These are phyloP conservation scores for Eucalyptus globulus DNA, from an alignment of 345 rosid genomes.

Conservation along the genomic window DNA sequence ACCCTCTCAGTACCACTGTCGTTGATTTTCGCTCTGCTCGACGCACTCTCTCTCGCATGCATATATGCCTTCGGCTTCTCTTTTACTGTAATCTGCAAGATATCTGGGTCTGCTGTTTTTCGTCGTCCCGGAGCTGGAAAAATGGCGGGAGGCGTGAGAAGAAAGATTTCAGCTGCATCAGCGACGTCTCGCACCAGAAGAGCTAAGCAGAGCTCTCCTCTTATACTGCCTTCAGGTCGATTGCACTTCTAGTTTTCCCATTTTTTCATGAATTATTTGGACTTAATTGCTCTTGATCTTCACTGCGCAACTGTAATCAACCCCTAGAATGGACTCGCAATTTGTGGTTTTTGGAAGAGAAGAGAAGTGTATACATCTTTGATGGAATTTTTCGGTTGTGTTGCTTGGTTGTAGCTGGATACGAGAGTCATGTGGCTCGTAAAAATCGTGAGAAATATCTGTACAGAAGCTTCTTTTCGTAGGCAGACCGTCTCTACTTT, in stretches of 20 bases:
- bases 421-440: background rate
- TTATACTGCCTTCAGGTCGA: constrained; percentile 30
- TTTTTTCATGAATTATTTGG: background rate
- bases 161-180: constrained; percentile 43
- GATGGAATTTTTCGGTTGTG: background rate
- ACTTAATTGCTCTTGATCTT: background rate
- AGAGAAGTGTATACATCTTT: background rate
- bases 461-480: background rate
- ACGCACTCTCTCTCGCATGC: background rate
- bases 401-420: background rate
- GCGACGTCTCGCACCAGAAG: constrained; percentile 48
- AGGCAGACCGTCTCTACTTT: background rate
- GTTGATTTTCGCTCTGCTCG: background rate
- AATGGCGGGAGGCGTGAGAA: constrained; percentile 14
- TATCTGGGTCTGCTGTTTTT: background rate
- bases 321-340: background rate
- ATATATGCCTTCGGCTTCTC: background rate
- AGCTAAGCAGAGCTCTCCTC: constrained; percentile 14
- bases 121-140: background rate
- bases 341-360: background rate
- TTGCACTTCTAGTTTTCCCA: background rate
- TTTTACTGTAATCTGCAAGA: background rate
- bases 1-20: background rate
- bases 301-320: too few species aligned
- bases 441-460: background rate